phyloP scores from a whole-genome alignment of 768 basidiomycete genomes.

The Termitomyces sp. region DNA sequence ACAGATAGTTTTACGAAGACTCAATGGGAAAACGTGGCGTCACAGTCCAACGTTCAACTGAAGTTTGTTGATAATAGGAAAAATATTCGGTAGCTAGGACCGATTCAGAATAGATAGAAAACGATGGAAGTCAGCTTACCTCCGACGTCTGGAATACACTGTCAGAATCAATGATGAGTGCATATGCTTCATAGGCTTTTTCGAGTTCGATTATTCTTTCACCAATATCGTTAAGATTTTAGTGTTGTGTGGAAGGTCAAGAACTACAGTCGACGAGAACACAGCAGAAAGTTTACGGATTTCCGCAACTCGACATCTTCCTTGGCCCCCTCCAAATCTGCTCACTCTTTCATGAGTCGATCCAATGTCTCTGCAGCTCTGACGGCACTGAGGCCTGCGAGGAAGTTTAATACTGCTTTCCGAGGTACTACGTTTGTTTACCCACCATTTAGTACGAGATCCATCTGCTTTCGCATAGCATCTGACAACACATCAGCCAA shows the following conservation, averaged over 20 bases:
- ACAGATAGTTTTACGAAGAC: not conserved
- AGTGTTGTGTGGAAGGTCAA: not conserved
- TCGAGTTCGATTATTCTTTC: conserved; percentile 14
- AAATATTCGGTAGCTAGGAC: conserved; percentile 21
- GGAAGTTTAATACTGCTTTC: not conserved
- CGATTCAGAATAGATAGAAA: not conserved
- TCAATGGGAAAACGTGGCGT: conserved; percentile 12
- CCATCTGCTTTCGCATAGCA: conserved; percentile 7
- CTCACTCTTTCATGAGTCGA: conserved; percentile 1
- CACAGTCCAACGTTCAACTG: conserved; percentile 12
- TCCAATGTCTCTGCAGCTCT: not conserved
- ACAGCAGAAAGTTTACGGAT: not conserved
- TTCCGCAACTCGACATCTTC: not conserved
- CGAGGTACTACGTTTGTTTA: not conserved
- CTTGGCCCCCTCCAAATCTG: not conserved
- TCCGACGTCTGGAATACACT: conserved; percentile 5
- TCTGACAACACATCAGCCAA: conserved; percentile 17
- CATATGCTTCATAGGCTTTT: conserved; percentile 13
- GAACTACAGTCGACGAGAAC: not conserved
- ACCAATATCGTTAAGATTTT: not conserved
- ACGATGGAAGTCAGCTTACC: not conserved
- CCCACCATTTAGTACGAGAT: conserved; percentile 8
- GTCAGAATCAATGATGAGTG: conserved; percentile 5
- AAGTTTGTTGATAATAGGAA: conserved; percentile 14
- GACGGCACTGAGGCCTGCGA: conserved; percentile 2